Evolutionary conservation across 352 stramenopile genomes (phyloP), one percentile per base, ranked within the genome.

Genomic region (Globisporangium parvum): DNA sequence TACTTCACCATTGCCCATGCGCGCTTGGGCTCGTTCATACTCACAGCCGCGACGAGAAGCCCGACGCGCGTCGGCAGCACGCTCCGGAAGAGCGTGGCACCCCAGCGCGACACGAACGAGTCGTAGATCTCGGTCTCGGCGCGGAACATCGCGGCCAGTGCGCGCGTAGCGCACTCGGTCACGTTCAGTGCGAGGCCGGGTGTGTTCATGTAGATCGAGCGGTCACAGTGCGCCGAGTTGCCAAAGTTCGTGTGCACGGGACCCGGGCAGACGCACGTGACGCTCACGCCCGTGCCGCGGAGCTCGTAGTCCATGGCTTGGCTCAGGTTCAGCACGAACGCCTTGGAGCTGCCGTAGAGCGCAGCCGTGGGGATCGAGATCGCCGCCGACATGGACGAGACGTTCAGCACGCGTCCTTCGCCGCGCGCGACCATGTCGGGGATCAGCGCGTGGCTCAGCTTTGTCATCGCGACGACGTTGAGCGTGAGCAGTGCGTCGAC

Each of bases 261-360:
- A 2, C 84, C 86, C 0, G 77, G 72, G 40, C 72, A 75, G 41
- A 86, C 77, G 57, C 70, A 78, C 21, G 82, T 94, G 39, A 91
- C 71, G 2, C 68, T 75, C 51, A 96, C 77, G 4, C 73, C 71
- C 10, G 77, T 87, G 10, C 71, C 62, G 12, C 84, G 75, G 53
- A 94, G 51, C 59, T 96, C 87, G 47, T 91, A 91, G 60, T 86
- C 81, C 58, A 95, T 70, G 18, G 77, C 80, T 53, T 89, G 75
- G 51, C 72, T 91, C 51, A 95, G 91, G 33, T 57, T 84, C 9
- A 75, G 73, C 35, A 94, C 53, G 52, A 87, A 90, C 0, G 79
- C 69, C 66, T 95, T 96, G 47, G 81, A 75, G 21, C 70, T 77
- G 46, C 73, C 69, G 60, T 95, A 95, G 21, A 93, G 53, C 20